Base-by-base conservation (phyloP, 306 rosid species). In the Citrullus mucosospermus region DNA sequence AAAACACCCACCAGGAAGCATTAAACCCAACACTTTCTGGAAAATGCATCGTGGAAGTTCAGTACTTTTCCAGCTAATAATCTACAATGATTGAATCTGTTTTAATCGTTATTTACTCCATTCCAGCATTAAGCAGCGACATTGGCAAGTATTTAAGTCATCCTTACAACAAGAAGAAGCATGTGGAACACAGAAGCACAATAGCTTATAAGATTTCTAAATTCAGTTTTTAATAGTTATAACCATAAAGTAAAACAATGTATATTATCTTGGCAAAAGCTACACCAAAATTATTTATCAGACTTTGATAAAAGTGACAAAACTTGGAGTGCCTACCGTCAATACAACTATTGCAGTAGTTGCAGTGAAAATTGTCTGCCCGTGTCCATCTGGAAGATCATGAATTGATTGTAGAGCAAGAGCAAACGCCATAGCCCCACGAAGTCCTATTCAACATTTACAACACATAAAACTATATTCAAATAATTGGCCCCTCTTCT, bases 351-450 rank as follows among this genome's bases (percentile, higher is more conserved):
- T 95, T 38, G 99, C 97, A 59, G 99, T 95, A 79, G 99, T 95
- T 79, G 99, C 99, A 18, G 99, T 91, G 87, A 95, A 91, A 80
- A 95, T 91, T 39, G 97, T 95, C 91, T 95, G 99, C 34, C 99
- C 99, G 54, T 95, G 99, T 81, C 99, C 99, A 63, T 95, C 97
- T 68, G 97, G 99, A 88, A 95, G 99, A 85, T 95, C 97, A 61
- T 95, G 99, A 86, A 92, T 83, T 65, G 99, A 92, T 88, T 95
- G 99, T 86, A 95, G 83, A 78, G 99, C 97, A 65, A 95, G 93
- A 51, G 99, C 99, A 90, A 95, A 95, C 28, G 99, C 99, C 99
- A 95, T 95, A 74, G 99, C 99, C 77, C 99, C 99, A 81, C 99
- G 91, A 80, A 95, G 99, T 78, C 99, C 99, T 95, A 77, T 38